These are phyloP conservation scores for Cadophora malorum DNA, from an alignment of 2,329 filamentous ascomycete species.

Conservation along the genomic window DNA sequence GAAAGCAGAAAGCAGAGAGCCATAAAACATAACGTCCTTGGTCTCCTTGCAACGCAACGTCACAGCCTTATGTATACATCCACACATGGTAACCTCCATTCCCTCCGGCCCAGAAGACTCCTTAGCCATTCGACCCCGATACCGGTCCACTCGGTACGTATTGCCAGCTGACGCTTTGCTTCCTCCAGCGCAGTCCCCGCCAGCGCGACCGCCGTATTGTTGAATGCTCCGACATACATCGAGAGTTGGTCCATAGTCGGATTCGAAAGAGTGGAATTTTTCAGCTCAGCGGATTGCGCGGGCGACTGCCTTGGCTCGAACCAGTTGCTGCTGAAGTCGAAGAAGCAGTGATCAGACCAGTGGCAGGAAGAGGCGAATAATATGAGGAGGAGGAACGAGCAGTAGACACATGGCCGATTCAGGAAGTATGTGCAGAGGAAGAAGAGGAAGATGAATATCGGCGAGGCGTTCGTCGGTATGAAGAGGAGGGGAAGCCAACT, in stretches of 20 bases:
- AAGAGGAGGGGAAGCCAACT: slow-evolving; percentile 90
- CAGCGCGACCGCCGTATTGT: slow-evolving; percentile 73
- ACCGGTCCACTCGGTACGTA: slow-evolving; percentile 72
- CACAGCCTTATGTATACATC: slow-evolving; percentile 83
- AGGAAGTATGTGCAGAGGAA: slow-evolving; percentile 95
- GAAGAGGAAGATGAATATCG: slow-evolving; percentile 85
- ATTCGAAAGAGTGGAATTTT: slow-evolving; percentile 41
- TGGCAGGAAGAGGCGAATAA: slow-evolving; percentile 92
- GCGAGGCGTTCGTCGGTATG: slow-evolving; percentile 85
- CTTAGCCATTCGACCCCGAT: slow-evolving; percentile 86
- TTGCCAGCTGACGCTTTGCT: slow-evolving; percentile 54
- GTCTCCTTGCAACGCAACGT: slow-evolving; percentile 23
- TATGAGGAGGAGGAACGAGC: slow-evolving; percentile 92
- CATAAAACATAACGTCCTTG: slow-evolving; percentile 17
- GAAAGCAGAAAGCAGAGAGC: slow-evolving; percentile 14
- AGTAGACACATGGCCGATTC: slow-evolving; percentile 97
- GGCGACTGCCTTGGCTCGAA: slow-evolving; percentile 73
- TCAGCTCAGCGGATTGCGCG: slow-evolving; percentile 33
- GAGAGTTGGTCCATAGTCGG: slow-evolving; percentile 46
- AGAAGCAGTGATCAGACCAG: slow-evolving; percentile 90
- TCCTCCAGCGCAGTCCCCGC: slow-evolving; percentile 72
- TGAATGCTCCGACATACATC: slow-evolving; percentile 54
- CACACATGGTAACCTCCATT: slow-evolving; percentile 91
- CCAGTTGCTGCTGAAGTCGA: slow-evolving; percentile 91
- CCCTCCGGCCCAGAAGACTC: slow-evolving; percentile 78